Conservation (phyloP, 2,329 filamentous ascomycete species). For the Sporothrix protearum region DNA sequence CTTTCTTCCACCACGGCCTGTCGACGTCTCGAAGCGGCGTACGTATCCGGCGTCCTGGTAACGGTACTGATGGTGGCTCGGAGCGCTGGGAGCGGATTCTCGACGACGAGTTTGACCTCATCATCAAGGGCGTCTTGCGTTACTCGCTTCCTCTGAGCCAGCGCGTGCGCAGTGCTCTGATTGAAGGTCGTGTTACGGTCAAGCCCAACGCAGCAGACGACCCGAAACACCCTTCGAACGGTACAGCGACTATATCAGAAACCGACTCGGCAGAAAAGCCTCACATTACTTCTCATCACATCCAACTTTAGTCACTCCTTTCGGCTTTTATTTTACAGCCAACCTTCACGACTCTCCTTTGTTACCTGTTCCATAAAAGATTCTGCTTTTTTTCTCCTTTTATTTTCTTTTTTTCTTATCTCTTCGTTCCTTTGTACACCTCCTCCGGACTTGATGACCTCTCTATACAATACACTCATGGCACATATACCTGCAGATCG, state of each 20-base stretch:
- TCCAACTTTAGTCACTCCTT: conserved; percentile 25
- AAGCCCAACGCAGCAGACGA: conserved; percentile 61
- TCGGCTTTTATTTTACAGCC: conserved; percentile 3
- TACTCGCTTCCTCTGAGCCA: conserved; percentile 67
- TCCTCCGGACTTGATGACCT: conserved; percentile 16
- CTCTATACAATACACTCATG: conserved; percentile 12
- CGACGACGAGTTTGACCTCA: conserved; percentile 87
- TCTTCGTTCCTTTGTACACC: conserved; percentile 3
- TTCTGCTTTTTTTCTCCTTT: neutral
- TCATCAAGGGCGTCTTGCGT: conserved; percentile 84
- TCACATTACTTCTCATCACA: neutral
- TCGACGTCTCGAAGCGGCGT: conserved; percentile 78
- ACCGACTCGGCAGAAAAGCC: neutral
- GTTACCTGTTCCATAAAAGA: conserved; percentile 15
- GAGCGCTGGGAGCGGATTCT: conserved; percentile 88
- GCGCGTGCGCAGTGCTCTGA: conserved; percentile 55
- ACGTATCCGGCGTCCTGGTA: conserved; percentile 77
- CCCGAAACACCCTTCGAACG: conserved; percentile 42
- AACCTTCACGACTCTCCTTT: conserved; percentile 24
- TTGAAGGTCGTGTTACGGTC: conserved; percentile 57
- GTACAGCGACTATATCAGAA: conserved; percentile 33
- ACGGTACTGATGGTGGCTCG: conserved; percentile 79
- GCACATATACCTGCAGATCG: conserved; percentile 19
- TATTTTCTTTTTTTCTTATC: neutral
- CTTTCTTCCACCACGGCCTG: conserved; percentile 71